Conservation (phyloP, 345 rosid species). For the Acer yangbiense region DNA sequence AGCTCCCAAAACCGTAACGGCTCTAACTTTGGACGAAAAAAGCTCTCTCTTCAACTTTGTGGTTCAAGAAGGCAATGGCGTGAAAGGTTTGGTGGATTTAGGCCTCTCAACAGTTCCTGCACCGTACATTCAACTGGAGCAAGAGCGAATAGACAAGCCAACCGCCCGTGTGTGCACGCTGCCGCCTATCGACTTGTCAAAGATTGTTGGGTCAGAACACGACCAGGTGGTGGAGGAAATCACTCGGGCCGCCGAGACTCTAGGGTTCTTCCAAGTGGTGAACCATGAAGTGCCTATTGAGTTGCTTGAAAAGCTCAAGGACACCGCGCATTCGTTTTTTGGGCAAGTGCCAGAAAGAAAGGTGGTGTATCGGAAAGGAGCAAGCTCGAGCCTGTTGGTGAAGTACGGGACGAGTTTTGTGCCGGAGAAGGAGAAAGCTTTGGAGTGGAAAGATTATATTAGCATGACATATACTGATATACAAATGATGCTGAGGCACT, state of each 20-base stretch:
- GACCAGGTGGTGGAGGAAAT: constrained; percentile 37
- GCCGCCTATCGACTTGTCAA: constrained; percentile 45
- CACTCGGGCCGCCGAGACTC: constrained; percentile 44
- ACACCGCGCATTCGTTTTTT: constrained; percentile 47
- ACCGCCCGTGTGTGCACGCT: constrained; percentile 1
- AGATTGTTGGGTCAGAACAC: constrained; percentile 44
- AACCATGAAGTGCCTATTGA: constrained; percentile 54
- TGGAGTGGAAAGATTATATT: constrained; percentile 68
- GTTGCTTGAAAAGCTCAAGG: constrained; percentile 45
- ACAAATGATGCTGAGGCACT: constrained; percentile 55
- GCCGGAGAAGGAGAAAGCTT: constrained; percentile 58
- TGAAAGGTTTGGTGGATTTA: constrained; percentile 53
- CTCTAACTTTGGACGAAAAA: constrained; percentile 30
- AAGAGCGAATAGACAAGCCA: constrained; percentile 45
- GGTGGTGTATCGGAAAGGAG: constrained; percentile 39
- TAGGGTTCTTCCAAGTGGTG: constrained; percentile 63
- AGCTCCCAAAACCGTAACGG: constrained; percentile 13
- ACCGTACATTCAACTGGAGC: constrained; percentile 27
- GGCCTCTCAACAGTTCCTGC: constrained; percentile 48
- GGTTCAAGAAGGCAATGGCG: constrained; percentile 52
- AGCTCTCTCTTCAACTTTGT: constrained; percentile 47
- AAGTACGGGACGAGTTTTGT: constrained; percentile 58
- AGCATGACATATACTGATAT: constrained; percentile 36
- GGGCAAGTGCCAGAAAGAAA: constrained; percentile 42
- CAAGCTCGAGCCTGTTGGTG: constrained; percentile 49